Conservation (phyloP, 2,329 filamentous ascomycete genomes). For the Tolypocladium cylindrosporum region DNA sequence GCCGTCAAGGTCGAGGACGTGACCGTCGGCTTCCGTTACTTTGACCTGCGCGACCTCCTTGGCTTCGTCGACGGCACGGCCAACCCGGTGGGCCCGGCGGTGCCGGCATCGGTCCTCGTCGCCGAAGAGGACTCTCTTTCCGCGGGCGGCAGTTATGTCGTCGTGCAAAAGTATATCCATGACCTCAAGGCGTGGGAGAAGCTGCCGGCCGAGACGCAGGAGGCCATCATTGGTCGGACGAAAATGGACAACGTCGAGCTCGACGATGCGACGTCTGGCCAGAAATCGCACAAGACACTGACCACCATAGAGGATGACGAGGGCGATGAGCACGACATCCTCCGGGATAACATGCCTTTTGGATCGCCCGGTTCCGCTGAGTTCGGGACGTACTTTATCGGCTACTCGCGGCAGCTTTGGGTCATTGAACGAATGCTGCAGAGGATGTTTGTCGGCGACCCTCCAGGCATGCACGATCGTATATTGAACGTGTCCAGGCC, state of each 20-base stretch:
- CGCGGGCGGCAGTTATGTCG: slow-evolving; percentile 44
- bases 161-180: slow-evolving; percentile 50
- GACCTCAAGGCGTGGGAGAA: slow-evolving; percentile 35
- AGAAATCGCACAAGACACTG: slow-evolving; percentile 45
- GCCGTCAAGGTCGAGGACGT: slow-evolving; percentile 38
- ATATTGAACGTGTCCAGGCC: slow-evolving; percentile 44
- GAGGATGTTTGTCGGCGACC: slow-evolving; percentile 46
- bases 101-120: slow-evolving; percentile 33
- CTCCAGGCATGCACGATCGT: slow-evolving; percentile 42
- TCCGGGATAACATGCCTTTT: slow-evolving; percentile 53
- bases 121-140: slow-evolving; percentile 26
- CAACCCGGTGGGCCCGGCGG: slow-evolving; percentile 39
- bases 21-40: slow-evolving; percentile 49
- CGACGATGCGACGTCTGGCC: slow-evolving; percentile 32
- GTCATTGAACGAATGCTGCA: slow-evolving; percentile 49
- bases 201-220: slow-evolving; percentile 40
- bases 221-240: slow-evolving; percentile 45
- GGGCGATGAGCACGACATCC: slow-evolving; percentile 40
- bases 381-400: slow-evolving; percentile 50
- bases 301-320: slow-evolving; percentile 40
- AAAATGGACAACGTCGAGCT: slow-evolving; percentile 49
- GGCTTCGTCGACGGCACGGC: slow-evolving; percentile 53
- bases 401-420: slow-evolving; percentile 42
- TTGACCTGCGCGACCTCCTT: slow-evolving; percentile 46
- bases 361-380: slow-evolving; percentile 38